Conservation (phyloP, 1,284 basidiomycete species). For the Anthracocystis panici-leucophaei region DNA sequence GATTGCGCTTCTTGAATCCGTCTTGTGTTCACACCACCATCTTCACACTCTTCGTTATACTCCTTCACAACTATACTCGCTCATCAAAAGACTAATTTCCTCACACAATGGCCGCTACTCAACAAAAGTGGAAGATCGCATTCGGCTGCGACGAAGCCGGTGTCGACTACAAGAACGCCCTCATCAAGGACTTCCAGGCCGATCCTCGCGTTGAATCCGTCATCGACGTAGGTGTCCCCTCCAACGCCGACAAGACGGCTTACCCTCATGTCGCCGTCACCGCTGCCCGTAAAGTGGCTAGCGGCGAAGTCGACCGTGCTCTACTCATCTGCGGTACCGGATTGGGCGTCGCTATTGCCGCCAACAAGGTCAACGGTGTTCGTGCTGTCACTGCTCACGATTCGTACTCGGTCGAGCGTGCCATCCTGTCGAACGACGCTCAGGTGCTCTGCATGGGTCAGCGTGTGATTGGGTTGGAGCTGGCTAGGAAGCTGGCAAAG, state of each 20-base stretch:
- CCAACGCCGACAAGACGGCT: constrained; percentile 68
- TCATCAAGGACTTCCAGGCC: constrained; percentile 54
- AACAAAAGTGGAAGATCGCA: constrained; percentile 53
- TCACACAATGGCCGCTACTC: constrained; percentile 35
- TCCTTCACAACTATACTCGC: not conserved
- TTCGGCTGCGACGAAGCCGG: constrained; percentile 58
- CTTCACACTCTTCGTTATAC: not conserved
- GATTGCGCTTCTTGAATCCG: not conserved
- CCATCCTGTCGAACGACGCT: constrained; percentile 71
- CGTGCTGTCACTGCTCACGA: constrained; percentile 71
- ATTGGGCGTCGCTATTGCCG: constrained; percentile 71
- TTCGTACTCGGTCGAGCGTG: constrained; percentile 71
- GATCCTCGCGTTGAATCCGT: constrained; percentile 59
- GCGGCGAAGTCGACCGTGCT: constrained; percentile 71
- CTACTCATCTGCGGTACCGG: constrained; percentile 72
- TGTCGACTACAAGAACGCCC: constrained; percentile 62
- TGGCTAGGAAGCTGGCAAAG: constrained; percentile 70
- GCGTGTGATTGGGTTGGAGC: constrained; percentile 71
- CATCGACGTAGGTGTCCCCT: constrained; percentile 58
- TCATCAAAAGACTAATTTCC: no score
- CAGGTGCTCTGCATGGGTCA: constrained; percentile 72
- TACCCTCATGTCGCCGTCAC: constrained; percentile 72
- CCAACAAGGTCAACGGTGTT: constrained; percentile 71
- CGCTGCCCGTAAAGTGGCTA: constrained; percentile 70
- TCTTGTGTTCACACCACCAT: not conserved